Conservation (phyloP, 106 monocot genomes). For the Phalaenopsis aphrodite region DNA sequence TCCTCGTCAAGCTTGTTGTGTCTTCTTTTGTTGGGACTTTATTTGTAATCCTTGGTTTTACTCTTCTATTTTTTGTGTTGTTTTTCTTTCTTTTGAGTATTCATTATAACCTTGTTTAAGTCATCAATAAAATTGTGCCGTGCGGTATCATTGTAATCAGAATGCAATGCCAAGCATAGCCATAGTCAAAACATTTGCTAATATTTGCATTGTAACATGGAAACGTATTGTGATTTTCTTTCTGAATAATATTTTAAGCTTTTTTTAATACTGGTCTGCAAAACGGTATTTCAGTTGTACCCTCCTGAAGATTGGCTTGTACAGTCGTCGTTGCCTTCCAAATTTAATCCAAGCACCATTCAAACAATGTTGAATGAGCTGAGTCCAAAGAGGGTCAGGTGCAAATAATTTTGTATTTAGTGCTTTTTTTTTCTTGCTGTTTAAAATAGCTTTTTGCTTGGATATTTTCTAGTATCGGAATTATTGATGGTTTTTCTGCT, state of each 20-base stretch:
- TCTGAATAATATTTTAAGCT: slow-evolving; percentile 1
- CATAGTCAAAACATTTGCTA: neutral
- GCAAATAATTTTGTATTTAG: neutral
- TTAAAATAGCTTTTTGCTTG: neutral
- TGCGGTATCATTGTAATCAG: neutral
- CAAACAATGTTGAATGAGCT: slow-evolving; percentile 47
- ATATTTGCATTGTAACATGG: neutral
- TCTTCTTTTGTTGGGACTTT: no score
- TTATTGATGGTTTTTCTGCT: neutral
- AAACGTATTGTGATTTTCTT: neutral
- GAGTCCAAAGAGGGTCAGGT: slow-evolving; percentile 62
- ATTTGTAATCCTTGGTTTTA: no score
- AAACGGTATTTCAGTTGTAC: slow-evolving; percentile 40
- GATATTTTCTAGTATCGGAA: neutral
- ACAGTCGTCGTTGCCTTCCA: slow-evolving; percentile 64
- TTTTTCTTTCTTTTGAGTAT: no score
- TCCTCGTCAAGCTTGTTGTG: no score
- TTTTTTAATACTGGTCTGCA: neutral
- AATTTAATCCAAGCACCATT: slow-evolving; percentile 54
- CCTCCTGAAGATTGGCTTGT: slow-evolving; percentile 94
- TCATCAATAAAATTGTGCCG: no score
- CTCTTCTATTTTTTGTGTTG: no score
- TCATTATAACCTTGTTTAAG: no score
- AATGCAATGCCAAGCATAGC: neutral
- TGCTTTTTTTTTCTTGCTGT: neutral